Percentiles rank a stretch among this genome's conserved stretches.
These are phyloP conservation scores for Skeletonema marinoi DNA, from an alignment of 108 stramenopile genomes.

Conservation along the genomic window DNA sequence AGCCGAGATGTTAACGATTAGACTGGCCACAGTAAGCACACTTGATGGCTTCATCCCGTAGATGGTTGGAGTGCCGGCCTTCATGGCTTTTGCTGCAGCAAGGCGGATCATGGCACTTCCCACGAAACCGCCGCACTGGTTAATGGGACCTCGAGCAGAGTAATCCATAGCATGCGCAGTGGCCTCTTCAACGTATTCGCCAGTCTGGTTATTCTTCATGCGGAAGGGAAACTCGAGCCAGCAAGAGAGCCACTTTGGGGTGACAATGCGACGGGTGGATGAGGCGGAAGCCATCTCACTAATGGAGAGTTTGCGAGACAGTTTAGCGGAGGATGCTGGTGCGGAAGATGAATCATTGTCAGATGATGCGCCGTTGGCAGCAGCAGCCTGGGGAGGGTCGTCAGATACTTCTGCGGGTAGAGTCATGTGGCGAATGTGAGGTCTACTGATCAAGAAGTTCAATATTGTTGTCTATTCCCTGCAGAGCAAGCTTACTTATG, in stretches of 20 bases:
- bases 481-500: too few species aligned
- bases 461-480: too few species aligned
- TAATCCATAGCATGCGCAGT: conserved; percentile 51
- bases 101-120: conserved; percentile 37
- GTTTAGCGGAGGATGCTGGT: neutral
- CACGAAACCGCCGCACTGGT: conserved; percentile 45
- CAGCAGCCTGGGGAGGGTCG: neutral
- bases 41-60: conserved; percentile 48
- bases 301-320: conserved; percentile 29
- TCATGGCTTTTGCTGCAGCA: conserved; percentile 7
- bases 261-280: conserved; percentile 22
- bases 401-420: neutral
- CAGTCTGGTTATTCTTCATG: conserved; percentile 30
- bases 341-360: neutral
- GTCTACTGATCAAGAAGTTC: too few species aligned
- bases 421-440: neutral
- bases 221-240: conserved; percentile 48
- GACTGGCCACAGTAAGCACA: conserved; percentile 31
- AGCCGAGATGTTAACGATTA: conserved; percentile 31
- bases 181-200: conserved; percentile 44
- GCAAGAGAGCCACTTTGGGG: conserved; percentile 32
- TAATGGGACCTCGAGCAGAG: conserved; percentile 47
- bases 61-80: conserved; percentile 31
- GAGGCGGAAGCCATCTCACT: conserved; percentile 27
- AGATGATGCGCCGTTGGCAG: neutral